Conservation (phyloP, 148 eudicot species). For the Pharnaceum exiguum region DNA sequence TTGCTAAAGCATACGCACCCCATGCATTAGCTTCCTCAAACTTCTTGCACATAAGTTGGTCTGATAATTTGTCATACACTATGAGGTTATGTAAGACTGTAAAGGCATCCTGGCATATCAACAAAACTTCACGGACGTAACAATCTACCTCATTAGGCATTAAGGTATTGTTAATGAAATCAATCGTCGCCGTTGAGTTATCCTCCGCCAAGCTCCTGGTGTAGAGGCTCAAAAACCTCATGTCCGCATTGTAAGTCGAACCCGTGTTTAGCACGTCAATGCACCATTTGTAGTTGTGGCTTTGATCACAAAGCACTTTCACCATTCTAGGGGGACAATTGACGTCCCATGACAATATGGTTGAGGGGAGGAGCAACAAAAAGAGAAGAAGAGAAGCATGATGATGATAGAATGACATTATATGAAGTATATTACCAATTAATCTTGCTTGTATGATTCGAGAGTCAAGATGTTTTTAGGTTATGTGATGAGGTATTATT, state of each 20-base stretch:
- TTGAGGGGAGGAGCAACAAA: too few species aligned
- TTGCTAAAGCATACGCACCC: slow-evolving; percentile 19
- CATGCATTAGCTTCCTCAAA: slow-evolving; percentile 23
- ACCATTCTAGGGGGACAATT: slow-evolving; percentile 7
- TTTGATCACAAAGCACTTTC: slow-evolving; percentile 5
- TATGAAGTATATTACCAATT: too few species aligned
- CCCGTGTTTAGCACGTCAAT: slow-evolving; percentile 16
- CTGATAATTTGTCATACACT: slow-evolving; percentile 5
- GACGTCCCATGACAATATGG: too few species aligned
- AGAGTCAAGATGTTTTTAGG: too few species aligned
- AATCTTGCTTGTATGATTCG: too few species aligned
- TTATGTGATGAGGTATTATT: too few species aligned
- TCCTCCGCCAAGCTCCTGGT: slow-evolving; percentile 9
- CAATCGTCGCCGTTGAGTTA: slow-evolving; percentile 1
- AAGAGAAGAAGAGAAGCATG: too few species aligned
- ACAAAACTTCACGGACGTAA: slow-evolving; percentile 7
- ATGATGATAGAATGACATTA: too few species aligned
- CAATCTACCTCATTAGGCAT: slow-evolving; percentile 9
- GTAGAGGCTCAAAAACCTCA: slow-evolving; percentile 7
- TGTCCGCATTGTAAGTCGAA: slow-evolving; percentile 1
- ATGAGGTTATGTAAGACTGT: neutral
- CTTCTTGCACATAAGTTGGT: neutral
- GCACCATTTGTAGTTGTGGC: neutral
- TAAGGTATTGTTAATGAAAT: slow-evolving; percentile 6
- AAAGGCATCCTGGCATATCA: slow-evolving; percentile 20